Base-by-base conservation (phyloP, 176 grass and related monocot genomes). In the Panicum miliaceum region DNA sequence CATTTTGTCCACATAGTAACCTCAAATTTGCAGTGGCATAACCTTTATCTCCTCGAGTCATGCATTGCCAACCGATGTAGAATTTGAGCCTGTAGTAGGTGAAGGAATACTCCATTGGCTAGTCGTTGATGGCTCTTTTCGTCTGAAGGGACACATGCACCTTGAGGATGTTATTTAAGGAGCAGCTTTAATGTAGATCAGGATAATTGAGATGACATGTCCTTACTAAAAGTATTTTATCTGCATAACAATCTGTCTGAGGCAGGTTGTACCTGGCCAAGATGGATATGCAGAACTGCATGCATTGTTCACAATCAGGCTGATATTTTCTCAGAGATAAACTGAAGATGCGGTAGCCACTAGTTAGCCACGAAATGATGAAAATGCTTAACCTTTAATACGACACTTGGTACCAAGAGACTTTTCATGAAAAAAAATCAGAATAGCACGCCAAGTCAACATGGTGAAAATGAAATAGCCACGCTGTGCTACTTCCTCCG, bases 221-320 rank as follows among this genome's bases (percentile, higher is more conserved):
- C 77, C 12, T 34, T 40, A 43, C 42, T 38, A 70, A 64, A 57
- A 65, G 3, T 65, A 46, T 79, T 65, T 48, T 48, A 18, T n/a
- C 16, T 50, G 37, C 66, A 66, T 20, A 56, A 47, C 6, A 45
- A 47, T 66, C 15, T 59, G 22, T 36, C 48, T 58, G 47, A 54
- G 75, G 67, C 57, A 73, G 87, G 67, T 73, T 73, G 75, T 69
- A 82, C 36, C 79, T 61, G 67, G 52, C 76, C 23, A 86, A 74
- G 36, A 54, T 45, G 68, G 16, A 19, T 37, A 75, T 12, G 8
- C 3, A 46, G 46, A 57, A 74, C 7, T 10, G 4, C 12, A 71
- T 27, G 37, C 32, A 11, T 11, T 81, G 64, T 34, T 81, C 36
- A 82, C 10, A 22, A 5, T 47, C n/a, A 52, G 20, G 79, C 32